Evolutionary conservation across 164 flowering plant genomes (phyloP).

Genomic region (Vitis labrusca): DNA sequence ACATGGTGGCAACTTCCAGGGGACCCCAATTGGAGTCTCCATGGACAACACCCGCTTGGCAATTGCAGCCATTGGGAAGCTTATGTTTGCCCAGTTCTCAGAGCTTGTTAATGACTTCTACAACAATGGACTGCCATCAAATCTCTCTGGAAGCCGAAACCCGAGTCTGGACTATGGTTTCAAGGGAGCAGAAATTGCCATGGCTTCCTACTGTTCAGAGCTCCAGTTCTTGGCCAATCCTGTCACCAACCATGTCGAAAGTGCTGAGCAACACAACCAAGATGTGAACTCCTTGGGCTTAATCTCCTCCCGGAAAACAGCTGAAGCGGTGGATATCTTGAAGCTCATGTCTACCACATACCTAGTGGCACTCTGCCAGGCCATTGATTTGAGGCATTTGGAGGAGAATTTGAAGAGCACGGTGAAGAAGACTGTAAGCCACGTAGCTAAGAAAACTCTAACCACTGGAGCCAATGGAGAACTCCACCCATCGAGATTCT

Average conservation of each 20-base stretch:
- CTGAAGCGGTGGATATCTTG: conserved; percentile 8
- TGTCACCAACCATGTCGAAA: conserved; percentile 15
- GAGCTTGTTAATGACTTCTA: conserved; percentile 14
- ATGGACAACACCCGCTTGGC: conserved; percentile 15
- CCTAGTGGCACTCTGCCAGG: conserved; percentile 11
- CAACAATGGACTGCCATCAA: conserved; percentile 17
- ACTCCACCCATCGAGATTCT: neutral
- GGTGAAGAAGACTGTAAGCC: conserved; percentile 6
- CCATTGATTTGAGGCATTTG: conserved; percentile 1
- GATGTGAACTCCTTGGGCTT: conserved; percentile 16
- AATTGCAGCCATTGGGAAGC: conserved; percentile 13
- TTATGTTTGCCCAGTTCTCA: conserved; percentile 13
- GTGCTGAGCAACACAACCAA: conserved; percentile 19
- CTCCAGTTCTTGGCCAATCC: conserved; percentile 15
- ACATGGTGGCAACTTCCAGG: conserved; percentile 14
- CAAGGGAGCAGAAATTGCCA: conserved; percentile 15
- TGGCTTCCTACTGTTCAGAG: conserved; percentile 16
- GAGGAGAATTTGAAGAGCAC: neutral
- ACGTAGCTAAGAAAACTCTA: conserved; percentile 1
- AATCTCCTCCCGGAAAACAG: conserved; percentile 9
- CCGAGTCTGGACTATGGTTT: conserved; percentile 17
- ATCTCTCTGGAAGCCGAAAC: conserved; percentile 8
- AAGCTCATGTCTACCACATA: conserved; percentile 13
- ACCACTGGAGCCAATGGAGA: neutral
- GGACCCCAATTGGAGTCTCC: conserved; percentile 16